phyloP scores from a whole-genome alignment of 495 filamentous ascomycete genomes.

The Hypoxylon subgilvum region DNA sequence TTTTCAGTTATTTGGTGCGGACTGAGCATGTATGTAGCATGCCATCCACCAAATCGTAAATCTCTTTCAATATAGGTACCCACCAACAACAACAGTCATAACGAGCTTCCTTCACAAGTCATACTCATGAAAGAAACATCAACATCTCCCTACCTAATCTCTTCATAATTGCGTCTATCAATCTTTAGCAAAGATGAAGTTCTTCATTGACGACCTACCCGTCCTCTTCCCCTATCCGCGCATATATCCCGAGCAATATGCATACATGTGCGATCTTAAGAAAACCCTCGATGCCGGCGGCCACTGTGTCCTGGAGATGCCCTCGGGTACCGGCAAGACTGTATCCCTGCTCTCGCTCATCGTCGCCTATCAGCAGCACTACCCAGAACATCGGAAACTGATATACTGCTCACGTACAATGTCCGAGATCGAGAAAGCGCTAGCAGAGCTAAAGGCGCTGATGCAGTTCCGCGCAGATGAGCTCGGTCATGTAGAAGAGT shows the following conservation, averaged over 20 bases:
- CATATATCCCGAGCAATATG: conserved; percentile 79
- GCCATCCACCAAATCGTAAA: not conserved
- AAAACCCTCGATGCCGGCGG: conserved; percentile 91
- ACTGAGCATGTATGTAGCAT: not conserved
- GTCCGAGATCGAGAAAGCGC: conserved; percentile 94
- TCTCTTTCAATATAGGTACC: not conserved
- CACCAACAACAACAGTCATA: not conserved
- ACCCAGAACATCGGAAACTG: conserved; percentile 87
- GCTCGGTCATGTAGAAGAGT: conserved; percentile 87
- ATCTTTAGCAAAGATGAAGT: conserved; percentile 80
- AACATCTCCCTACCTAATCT: too few relatives aligned
- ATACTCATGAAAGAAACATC: not conserved
- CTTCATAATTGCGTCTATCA: too few relatives aligned
- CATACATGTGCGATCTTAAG: conserved; percentile 98
- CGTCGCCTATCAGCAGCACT: conserved; percentile 91
- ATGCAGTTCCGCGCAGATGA: conserved; percentile 93
- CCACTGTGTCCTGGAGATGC: conserved; percentile 99
- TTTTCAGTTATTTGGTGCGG: too few relatives aligned
- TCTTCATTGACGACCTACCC: conserved; percentile 93
- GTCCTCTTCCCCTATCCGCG: conserved; percentile 96
- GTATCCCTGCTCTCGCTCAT: conserved; percentile 94
- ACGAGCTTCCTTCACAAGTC: not conserved
- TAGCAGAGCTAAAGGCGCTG: conserved; percentile 86
- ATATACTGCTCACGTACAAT: conserved; percentile 98
- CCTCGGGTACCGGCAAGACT: conserved; percentile 98